Base-by-base conservation (phyloP, 2,329 filamentous ascomycete species). In the Macrophomina phaseolina region DNA sequence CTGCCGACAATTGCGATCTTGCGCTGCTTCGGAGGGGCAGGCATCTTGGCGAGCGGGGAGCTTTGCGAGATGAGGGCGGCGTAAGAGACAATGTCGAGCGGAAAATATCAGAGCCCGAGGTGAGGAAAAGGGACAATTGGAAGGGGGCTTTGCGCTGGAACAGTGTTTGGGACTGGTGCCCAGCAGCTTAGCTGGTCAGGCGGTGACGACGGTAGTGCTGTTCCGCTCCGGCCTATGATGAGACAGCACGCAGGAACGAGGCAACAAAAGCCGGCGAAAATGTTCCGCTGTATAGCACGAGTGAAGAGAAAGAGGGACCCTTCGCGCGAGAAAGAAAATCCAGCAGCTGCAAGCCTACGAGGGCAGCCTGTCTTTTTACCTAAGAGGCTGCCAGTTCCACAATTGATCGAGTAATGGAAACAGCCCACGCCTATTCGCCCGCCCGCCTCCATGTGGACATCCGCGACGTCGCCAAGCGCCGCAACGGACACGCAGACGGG, bases 1-100 rank as follows among this genome's bases (percentile, higher is more conserved):
- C 92, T 96, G 82, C 94, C 94, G 70, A 97, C 93, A 81, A 97
- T 94, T 81, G 94, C 94, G 79, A 97, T 91, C 86, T 97, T 97
- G 75, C 94, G 87, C 81, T 97, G 93, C 81, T 97, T 97, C 67
- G 90, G 87, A 68, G 89, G 87, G 56, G 90, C 82, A 72, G 89
- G 85, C 89, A 92, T 92, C 46, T 48, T 67, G 38, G 56, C 56
- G 49, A 36, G n/a, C n/a, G 46, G 45, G 28, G 34, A 28, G 42
- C 18, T 46, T 16, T n/a, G 3, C 38, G 28, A 32, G 18, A 28
- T 30, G 30, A 63, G 45, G 45, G 14, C 16, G 18, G 34, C 48
- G 28, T 23, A 45, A 32, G 36, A 45, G 51, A 64, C 28, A 49
- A 36, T 32, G 28, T 42, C 42, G 38, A n/a, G 14, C 9, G 32